Evolutionary conservation across 176 grass and related monocot species (phyloP).

Genomic region (Eragrostis curvula): DNA sequence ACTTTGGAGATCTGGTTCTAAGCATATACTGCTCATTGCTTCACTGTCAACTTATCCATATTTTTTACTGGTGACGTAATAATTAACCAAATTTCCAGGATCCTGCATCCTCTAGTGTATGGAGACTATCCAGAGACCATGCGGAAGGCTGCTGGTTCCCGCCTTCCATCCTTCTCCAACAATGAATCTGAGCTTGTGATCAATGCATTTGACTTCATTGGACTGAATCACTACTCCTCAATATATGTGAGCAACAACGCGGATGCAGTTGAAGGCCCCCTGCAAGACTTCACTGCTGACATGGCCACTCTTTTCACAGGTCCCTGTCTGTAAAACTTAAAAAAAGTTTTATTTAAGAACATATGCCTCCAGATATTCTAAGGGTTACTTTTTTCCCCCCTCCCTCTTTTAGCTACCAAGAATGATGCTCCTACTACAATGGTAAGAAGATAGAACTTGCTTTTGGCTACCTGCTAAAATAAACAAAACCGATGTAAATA

Average conservation of each 20-base stretch:
- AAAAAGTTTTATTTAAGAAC: not conserved
- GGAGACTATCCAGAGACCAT: conserved; percentile 57
- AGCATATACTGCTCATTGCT: not conserved
- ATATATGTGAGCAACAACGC: conserved; percentile 27
- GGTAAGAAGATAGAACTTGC: not conserved
- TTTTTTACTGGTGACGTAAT: not conserved
- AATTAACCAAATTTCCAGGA: conserved; percentile 21
- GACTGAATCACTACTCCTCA: conserved; percentile 57
- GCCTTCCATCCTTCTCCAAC: conserved; percentile 44
- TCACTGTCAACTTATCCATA: too few species aligned
- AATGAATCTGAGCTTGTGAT: conserved; percentile 42
- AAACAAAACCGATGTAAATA: not conserved
- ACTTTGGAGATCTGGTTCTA: not conserved
- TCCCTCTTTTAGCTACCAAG: not conserved
- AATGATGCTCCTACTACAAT: not conserved
- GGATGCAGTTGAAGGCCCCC: not conserved
- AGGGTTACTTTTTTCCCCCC: not conserved
- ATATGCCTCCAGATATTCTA: not conserved
- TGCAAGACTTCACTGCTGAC: conserved; percentile 22
- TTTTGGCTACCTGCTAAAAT: not conserved
- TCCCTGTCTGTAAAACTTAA: not conserved
- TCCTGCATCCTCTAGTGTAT: conserved; percentile 44
- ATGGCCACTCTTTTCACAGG: not conserved
- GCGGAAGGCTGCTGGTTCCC: conserved; percentile 42
- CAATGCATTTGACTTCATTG: conserved; percentile 53